Conservation (phyloP, 1,139 yeast genomes). For the Candida sojae region DNA sequence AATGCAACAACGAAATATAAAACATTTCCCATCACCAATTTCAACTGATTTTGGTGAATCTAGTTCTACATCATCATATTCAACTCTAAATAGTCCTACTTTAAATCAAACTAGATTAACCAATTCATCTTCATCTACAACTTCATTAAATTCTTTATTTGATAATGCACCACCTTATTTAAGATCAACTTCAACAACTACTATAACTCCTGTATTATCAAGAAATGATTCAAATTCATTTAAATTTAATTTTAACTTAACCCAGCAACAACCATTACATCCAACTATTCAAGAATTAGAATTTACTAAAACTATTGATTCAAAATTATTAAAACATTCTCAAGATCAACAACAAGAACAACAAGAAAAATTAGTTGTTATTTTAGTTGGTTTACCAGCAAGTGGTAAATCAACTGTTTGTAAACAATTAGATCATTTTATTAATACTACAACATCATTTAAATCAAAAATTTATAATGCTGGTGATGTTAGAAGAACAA, state of each 20-base stretch:
- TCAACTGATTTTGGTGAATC: background rate
- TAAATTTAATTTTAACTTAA: conserved; percentile 1
- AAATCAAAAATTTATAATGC: conserved; percentile 51
- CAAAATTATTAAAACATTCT: conserved; percentile 9
- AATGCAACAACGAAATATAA: conserved; percentile 4
- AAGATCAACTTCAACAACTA: conserved; percentile 9
- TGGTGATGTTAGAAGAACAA: conserved; percentile 52
- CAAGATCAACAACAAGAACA: conserved; percentile 1
- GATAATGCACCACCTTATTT: conserved; percentile 14
- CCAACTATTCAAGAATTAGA: conserved; percentile 10
- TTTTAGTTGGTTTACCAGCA: conserved; percentile 72
- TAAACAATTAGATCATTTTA: conserved; percentile 46
- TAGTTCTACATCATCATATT: too few species aligned
- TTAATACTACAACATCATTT: conserved; percentile 29
- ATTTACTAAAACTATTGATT: conserved; percentile 11
- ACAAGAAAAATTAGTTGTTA: conserved; percentile 12
- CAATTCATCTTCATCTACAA: conserved; percentile 19
- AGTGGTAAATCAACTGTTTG: conserved; percentile 69
- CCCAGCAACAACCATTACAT: background rate
- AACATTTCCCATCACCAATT: background rate
- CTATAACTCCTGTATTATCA: conserved; percentile 17
- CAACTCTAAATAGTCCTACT: conserved; percentile 6
- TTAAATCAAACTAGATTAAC: conserved; percentile 9
- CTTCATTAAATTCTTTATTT: conserved; percentile 30
- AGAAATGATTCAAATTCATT: conserved; percentile 9